Evolutionary conservation across 1,284 basidiomycete species (phyloP).

Genomic region (Pterulicium gracile): DNA sequence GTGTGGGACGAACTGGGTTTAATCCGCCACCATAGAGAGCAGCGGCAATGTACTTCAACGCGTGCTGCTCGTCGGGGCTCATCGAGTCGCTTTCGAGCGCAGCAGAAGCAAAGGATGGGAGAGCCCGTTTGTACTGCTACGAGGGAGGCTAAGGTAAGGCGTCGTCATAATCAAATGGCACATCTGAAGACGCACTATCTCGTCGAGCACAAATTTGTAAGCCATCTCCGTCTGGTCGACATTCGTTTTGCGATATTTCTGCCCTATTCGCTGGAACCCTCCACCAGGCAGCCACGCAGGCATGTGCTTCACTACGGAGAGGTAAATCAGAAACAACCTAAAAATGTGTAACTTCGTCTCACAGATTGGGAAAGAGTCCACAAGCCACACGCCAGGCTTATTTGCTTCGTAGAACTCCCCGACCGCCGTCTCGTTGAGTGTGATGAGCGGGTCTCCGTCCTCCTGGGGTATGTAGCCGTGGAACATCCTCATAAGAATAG

Average conservation of each 20-base stretch:
- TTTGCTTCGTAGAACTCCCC: background rate
- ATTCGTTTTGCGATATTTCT: conserved; percentile 4
- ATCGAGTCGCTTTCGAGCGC: conserved; percentile 6
- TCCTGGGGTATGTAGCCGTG: too few relatives aligned
- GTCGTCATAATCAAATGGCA: too few relatives aligned
- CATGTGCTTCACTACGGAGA: background rate
- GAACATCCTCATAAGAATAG: too few relatives aligned
- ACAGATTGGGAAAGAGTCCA: background rate
- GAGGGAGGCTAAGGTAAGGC: background rate
- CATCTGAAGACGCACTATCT: conserved; percentile 7
- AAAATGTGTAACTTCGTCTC: too few relatives aligned
- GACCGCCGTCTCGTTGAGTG: background rate
- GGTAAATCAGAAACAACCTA: too few relatives aligned
- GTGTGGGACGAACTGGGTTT: background rate
- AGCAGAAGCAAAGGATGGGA: background rate
- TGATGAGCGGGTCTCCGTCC: background rate
- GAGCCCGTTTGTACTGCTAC: background rate
- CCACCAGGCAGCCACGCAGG: conserved; percentile 7
- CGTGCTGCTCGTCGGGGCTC: conserved; percentile 12
- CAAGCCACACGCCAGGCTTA: background rate
- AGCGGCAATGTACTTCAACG: background rate
- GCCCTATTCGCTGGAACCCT: conserved; percentile 3
- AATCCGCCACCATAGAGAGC: background rate
- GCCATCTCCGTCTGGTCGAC: conserved; percentile 7
- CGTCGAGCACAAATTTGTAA: conserved; percentile 6